A percentile compares a stretch with the other conserved stretches of the same genome.
Evolutionary conservation across 805 yeast genomes (phyloP).

Genomic region (Candida piceae): DNA sequence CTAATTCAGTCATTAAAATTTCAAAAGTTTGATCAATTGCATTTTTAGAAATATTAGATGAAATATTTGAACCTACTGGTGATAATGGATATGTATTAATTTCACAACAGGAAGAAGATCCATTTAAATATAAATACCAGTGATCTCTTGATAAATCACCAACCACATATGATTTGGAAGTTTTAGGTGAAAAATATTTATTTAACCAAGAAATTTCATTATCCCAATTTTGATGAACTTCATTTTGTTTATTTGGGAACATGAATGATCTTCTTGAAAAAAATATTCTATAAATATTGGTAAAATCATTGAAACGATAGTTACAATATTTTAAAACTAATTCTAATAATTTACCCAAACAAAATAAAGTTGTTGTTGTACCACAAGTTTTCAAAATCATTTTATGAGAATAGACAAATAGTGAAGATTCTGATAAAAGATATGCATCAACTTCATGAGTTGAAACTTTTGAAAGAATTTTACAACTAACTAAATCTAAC

Average conservation of each 20-base stretch:
- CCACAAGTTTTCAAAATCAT: constrained; percentile 92
- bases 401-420: constrained; percentile 85
- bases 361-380: constrained; percentile 83
- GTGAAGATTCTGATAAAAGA: constrained; percentile 79
- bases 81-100: constrained; percentile 16
- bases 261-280: constrained; percentile 89
- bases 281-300: constrained; percentile 56
- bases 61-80: constrained; percentile 13
- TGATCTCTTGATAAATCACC: constrained; percentile 80
- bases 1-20: constrained; percentile 83
- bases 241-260: constrained; percentile 83
- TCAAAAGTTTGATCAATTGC: constrained; percentile 64
- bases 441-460: constrained; percentile 71
- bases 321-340: constrained; percentile 37
- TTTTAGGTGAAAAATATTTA: constrained; percentile 54
- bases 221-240: constrained; percentile 81
- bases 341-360: constrained; percentile 61
- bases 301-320: constrained; percentile 32
- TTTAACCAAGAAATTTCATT: constrained; percentile 71
- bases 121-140: constrained; percentile 83
- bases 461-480: constrained; percentile 74
- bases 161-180: constrained; percentile 62
- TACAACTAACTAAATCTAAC: constrained; percentile 81
- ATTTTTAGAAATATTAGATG: no score
- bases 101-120: constrained; percentile 18